Evolutionary conservation across 1,284 basidiomycete genomes (phyloP).

Genomic region (Golubevia pallescens): DNA sequence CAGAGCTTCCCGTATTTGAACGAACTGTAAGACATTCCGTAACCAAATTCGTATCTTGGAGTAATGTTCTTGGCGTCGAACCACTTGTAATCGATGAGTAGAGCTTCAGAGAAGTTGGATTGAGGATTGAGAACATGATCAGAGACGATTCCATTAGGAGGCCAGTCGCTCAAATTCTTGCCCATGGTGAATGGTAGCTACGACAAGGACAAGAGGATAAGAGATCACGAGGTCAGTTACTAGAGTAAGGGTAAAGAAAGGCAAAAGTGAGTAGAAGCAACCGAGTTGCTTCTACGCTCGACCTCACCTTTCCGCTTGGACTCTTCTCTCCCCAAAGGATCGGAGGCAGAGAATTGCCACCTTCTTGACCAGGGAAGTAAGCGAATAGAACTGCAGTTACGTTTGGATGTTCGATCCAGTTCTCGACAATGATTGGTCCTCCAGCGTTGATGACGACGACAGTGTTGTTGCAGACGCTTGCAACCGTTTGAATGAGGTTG

Average conservation of each 20-base stretch:
- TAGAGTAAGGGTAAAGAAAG: too few relatives aligned
- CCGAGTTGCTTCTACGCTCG: background rate
- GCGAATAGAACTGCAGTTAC: slow-evolving; percentile 41
- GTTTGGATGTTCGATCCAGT: slow-evolving; percentile 35
- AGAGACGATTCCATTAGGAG: slow-evolving; percentile 20
- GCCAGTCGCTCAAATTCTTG: slow-evolving; percentile 31
- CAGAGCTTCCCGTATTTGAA: slow-evolving; percentile 18
- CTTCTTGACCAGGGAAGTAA: slow-evolving; percentile 31
- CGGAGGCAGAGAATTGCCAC: slow-evolving; percentile 25
- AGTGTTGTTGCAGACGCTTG: background rate
- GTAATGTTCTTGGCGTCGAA: slow-evolving; percentile 36
- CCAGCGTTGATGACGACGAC: background rate
- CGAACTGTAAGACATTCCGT: slow-evolving; percentile 30
- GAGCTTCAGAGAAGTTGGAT: slow-evolving; percentile 25
- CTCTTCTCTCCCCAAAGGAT: slow-evolving; percentile 33
- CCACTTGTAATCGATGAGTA: slow-evolving; percentile 39
- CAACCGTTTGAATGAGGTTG: background rate
- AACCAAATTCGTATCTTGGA: slow-evolving; percentile 37
- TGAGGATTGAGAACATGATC: slow-evolving; percentile 18
- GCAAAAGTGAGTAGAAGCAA: background rate
- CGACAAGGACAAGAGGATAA: too few relatives aligned
- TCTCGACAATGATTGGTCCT: slow-evolving; percentile 8
- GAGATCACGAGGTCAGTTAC: too few relatives aligned
- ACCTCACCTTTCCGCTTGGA: slow-evolving; percentile 22
- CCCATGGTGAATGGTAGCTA: slow-evolving; percentile 34